Evolutionary conservation across 495 filamentous ascomycete genomes (phyloP).

Genomic region (Talaromyces stipitatus): DNA sequence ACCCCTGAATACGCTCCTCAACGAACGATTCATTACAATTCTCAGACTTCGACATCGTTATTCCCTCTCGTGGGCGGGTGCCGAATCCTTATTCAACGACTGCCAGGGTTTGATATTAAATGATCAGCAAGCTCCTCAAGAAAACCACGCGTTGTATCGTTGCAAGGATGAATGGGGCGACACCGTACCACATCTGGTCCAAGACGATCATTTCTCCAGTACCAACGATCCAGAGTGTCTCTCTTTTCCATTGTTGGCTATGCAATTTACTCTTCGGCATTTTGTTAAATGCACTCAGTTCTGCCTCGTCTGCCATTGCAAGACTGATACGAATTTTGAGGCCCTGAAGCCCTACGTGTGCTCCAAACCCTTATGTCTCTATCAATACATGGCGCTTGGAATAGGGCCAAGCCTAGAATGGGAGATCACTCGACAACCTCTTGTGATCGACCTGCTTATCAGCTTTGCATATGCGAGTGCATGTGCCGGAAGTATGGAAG

Average conservation of each 20-base stretch:
- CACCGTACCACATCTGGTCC: constrained; percentile 25
- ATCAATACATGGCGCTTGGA: constrained; percentile 85
- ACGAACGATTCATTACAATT: constrained; percentile 56
- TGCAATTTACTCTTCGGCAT: constrained; percentile 75
- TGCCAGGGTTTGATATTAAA: constrained; percentile 24
- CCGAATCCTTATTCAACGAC: constrained; percentile 51
- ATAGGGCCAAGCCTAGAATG: constrained; percentile 81
- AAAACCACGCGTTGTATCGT: constrained; percentile 10
- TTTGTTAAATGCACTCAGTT: constrained; percentile 80
- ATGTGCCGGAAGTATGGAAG: constrained; percentile 30
- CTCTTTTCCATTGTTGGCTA: constrained; percentile 65
- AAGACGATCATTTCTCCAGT: constrained; percentile 43
- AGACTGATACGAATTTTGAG: constrained; percentile 62
- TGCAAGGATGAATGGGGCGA: constrained; percentile 19
- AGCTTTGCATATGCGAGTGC: constrained; percentile 71
- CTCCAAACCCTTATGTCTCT: constrained; percentile 69
- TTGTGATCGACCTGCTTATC: constrained; percentile 79
- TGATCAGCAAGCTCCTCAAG: background rate
- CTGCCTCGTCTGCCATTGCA: constrained; percentile 79
- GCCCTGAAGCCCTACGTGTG: constrained; percentile 93
- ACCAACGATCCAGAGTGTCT: constrained; percentile 10
- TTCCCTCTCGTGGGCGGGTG: constrained; percentile 59
- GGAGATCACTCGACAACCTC: constrained; percentile 72
- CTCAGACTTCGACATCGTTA: constrained; percentile 48
- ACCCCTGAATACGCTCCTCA: constrained; percentile 63